Evolutionary conservation across 2,329 filamentous ascomycete species (phyloP), one percentile per base, ranked within the genome.

Genomic region (Colletotrichum sublineola): DNA sequence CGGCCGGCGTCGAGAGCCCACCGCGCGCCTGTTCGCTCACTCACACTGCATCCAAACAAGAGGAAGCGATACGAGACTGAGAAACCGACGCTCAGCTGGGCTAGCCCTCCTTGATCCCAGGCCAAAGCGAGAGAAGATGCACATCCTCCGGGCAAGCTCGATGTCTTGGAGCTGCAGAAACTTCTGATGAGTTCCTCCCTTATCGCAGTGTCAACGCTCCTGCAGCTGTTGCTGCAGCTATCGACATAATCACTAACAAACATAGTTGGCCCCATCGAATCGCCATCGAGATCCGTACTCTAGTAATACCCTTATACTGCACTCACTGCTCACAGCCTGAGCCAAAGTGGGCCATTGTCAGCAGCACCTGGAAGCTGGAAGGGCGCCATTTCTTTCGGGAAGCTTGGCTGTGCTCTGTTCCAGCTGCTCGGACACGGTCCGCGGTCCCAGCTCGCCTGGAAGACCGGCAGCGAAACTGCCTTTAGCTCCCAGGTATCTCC

Each of bases 51-150:
- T 52, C 60, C 60, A 55, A 52, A 38, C 42, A 56, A 56, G 46
- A 42, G 29, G 38, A 42, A n/a, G 46, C 66, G 48, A 61, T 69
- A 73, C 70, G 70, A 73, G 55, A 69, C 38, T 60, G 69, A 70
- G 33, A 29, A 55, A 69, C 56, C 40, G 50, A 50, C 46, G 58
- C 52, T 63, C 52, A 58, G 57, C 64, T 48, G 53, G 63, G n/a
- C 52, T 52, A 42, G n/a, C 53, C 44, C 31, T 46, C 20, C 38
- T 36, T 42, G 66, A 66, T 40, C 66, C 40, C 33, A 55, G 60
- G 69, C 48, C 66, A 64, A 72, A 64, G 66, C 66, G n/a, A 44
- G n/a, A 24, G 31, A 31, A 20, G 36, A 15, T 36, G 18, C 20
- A 38, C n/a, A 12, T 29, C n/a, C 33, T 57, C 24, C 9, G 52